phyloP scores from a whole-genome alignment of 2,329 filamentous ascomycete species.

The Paecilomyces niveus region DNA sequence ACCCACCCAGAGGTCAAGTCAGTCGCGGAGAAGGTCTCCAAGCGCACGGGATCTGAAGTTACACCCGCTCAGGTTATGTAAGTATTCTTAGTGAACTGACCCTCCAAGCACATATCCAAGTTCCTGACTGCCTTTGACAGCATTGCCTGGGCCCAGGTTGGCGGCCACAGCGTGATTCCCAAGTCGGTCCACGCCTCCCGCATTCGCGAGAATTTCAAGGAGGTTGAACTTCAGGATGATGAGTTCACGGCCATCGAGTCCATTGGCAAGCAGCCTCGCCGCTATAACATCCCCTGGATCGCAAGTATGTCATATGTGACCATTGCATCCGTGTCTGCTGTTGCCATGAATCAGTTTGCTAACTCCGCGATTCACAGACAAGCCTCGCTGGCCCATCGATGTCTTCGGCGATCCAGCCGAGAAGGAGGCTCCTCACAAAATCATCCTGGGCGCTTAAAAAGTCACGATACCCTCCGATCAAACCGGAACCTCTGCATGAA shows the following conservation, averaged over 20 bases:
- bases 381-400: slow-evolving; percentile 51
- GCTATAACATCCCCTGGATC: slow-evolving; percentile 30
- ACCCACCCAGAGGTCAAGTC: slow-evolving; percentile 57
- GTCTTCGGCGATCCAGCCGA: slow-evolving; percentile 51
- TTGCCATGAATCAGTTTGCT: slow-evolving; percentile 2
- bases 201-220: slow-evolving; percentile 38
- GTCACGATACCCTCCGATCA: neutral
- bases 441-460: slow-evolving; percentile 24
- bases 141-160: slow-evolving; percentile 34
- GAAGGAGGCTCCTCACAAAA: slow-evolving; percentile 43
- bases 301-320: slow-evolving; percentile 14
- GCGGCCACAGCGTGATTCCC: slow-evolving; percentile 34
- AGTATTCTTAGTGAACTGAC: slow-evolving; percentile 2
- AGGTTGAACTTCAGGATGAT: slow-evolving; percentile 31
- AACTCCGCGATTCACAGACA: slow-evolving; percentile 26
- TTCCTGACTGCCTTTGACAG: slow-evolving; percentile 3
- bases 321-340: neutral
- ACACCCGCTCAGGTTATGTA: slow-evolving; percentile 31
- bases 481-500: neutral
- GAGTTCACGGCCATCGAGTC: slow-evolving; percentile 29
- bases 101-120: neutral
- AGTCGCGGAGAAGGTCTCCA: slow-evolving; percentile 51
- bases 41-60: slow-evolving; percentile 26
- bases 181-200: slow-evolving; percentile 38
- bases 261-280: slow-evolving; percentile 25